These are phyloP conservation scores for Cercophora samala DNA, from an alignment of 495 filamentous ascomycete species.

Conservation along the genomic window DNA sequence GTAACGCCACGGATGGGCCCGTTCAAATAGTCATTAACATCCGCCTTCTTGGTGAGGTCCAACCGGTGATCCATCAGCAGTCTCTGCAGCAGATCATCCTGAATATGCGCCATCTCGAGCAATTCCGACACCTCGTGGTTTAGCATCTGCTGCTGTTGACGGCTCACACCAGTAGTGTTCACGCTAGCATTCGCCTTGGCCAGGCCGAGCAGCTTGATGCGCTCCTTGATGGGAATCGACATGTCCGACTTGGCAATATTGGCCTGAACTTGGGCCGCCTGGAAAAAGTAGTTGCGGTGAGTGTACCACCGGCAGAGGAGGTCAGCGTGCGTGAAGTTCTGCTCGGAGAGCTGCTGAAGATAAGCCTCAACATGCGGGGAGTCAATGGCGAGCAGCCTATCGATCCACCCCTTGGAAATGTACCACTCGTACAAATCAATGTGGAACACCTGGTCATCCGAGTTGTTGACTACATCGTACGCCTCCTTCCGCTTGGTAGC, in stretches of 20 bases:
- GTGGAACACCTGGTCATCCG: slow-evolving; percentile 87
- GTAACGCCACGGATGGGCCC: slow-evolving; percentile 69
- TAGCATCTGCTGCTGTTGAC: slow-evolving; percentile 72
- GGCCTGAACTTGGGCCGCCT: slow-evolving; percentile 81
- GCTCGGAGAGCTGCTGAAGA: slow-evolving; percentile 65
- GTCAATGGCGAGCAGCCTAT: slow-evolving; percentile 76
- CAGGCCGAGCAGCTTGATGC: slow-evolving; percentile 83
- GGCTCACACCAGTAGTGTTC: slow-evolving; percentile 63
- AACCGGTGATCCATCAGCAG: slow-evolving; percentile 71
- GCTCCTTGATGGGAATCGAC: slow-evolving; percentile 64
- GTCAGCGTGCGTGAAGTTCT: slow-evolving; percentile 72
- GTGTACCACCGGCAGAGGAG: slow-evolving; percentile 90
- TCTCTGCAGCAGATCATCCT: slow-evolving; percentile 83
- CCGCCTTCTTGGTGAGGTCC: slow-evolving; percentile 51
- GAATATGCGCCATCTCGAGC: slow-evolving; percentile 89
- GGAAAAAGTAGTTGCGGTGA: slow-evolving; percentile 71
- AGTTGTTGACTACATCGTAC: slow-evolving; percentile 78
- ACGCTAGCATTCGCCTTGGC: slow-evolving; percentile 85
- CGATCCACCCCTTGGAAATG: slow-evolving; percentile 71
- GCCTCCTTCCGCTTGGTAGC: slow-evolving; percentile 81
- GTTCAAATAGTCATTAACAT: slow-evolving; percentile 65
- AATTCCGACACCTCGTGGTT: slow-evolving; percentile 79
- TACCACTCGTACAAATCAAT: slow-evolving; percentile 98
- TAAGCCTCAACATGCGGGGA: slow-evolving; percentile 86
- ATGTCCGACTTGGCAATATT: slow-evolving; percentile 80